Percentiles rank a stretch among this genome's conserved stretches.
These are phyloP conservation scores for Phytophthora chlamydospora DNA, from an alignment of 352 stramenopile species.

Conservation along the genomic window DNA sequence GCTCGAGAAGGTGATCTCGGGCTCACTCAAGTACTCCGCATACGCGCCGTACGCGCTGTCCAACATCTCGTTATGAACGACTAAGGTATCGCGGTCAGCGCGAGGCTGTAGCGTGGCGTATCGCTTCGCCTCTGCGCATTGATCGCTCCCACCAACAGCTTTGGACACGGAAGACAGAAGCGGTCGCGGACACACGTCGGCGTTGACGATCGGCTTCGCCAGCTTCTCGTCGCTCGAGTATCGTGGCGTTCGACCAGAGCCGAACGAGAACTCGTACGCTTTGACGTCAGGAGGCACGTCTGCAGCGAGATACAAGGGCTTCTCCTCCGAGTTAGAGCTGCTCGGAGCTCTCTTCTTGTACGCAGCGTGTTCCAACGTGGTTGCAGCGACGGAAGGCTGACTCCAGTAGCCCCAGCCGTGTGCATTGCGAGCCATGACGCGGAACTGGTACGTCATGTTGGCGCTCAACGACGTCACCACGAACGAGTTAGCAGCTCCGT, in stretches of 20 bases:
- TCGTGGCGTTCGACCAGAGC: constrained; percentile 67
- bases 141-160: constrained; percentile 9
- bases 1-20: constrained; percentile 73
- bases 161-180: constrained; percentile 22
- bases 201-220: constrained; percentile 39
- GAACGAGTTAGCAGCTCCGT: constrained; percentile 27
- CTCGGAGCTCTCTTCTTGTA: constrained; percentile 18
- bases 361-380: constrained; percentile 40
- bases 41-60: constrained; percentile 75
- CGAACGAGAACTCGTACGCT: constrained; percentile 54
- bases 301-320: constrained; percentile 35
- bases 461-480: constrained; percentile 70
- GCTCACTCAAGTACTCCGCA: constrained; percentile 61
- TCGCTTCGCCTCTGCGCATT: constrained; percentile 27
- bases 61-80: constrained; percentile 72
- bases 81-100: constrained; percentile 50
- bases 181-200: constrained; percentile 45
- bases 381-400: constrained; percentile 61
- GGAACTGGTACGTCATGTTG: constrained; percentile 88
- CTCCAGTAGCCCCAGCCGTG: constrained; percentile 77
- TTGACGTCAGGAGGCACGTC: constrained; percentile 58
- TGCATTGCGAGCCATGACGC: constrained; percentile 69
- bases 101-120: constrained; percentile 47
- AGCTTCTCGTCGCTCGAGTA: constrained; percentile 46
- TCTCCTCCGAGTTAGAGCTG: constrained; percentile 8